phyloP scores from a whole-genome alignment of 129 eudicot species.

The Dittrichia graveolens region DNA sequence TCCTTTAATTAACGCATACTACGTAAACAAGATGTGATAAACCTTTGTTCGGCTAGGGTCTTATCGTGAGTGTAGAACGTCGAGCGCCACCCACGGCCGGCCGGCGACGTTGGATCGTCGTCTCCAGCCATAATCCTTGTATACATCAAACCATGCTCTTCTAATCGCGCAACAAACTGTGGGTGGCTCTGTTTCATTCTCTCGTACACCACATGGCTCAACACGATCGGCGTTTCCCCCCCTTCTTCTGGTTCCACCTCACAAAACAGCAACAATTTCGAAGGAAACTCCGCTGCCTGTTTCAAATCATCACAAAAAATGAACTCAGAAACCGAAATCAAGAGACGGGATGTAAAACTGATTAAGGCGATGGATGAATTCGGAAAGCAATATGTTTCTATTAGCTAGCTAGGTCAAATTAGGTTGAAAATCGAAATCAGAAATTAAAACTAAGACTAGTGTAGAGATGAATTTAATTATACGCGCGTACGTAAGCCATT shows the following conservation, averaged over 20 bases:
- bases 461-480: no score
- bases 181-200: slow-evolving; percentile 35
- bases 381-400: no score
- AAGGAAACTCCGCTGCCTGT: slow-evolving; percentile 18
- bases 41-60: slow-evolving; percentile 15
- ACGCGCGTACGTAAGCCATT: slow-evolving; percentile 79
- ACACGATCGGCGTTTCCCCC: slow-evolving; percentile 32
- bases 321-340: neutral
- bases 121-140: neutral
- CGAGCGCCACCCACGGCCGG: slow-evolving; percentile 26
- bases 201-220: slow-evolving; percentile 54
- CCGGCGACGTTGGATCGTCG: slow-evolving; percentile 13
- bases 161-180: slow-evolving; percentile 1
- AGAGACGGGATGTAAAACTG: neutral
- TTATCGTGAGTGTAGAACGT: slow-evolving; percentile 24
- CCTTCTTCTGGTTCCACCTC: slow-evolving; percentile 16
- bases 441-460: no score
- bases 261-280: slow-evolving; percentile 12
- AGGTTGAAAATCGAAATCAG: no score
- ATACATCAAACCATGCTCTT: slow-evolving; percentile 22
- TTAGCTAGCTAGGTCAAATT: no score
- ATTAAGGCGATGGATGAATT: no score
- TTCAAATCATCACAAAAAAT: neutral
- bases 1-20: neutral
- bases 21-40: neutral